Base-by-base conservation (phyloP, 140 eudicot species). In the Stevia rebaudiana region DNA sequence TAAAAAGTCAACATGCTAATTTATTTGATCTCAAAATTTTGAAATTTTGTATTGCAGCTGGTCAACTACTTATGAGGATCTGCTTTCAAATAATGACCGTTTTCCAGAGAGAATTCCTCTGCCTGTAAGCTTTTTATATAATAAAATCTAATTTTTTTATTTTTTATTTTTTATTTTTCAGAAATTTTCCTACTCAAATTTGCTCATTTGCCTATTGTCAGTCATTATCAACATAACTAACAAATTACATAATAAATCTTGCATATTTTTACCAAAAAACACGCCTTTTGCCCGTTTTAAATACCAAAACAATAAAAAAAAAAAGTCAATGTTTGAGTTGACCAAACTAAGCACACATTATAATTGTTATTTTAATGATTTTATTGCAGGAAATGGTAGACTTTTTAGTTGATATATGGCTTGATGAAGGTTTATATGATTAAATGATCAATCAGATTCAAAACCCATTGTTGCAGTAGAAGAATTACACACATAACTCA, bases 41-140 rank as follows among this genome's bases (percentile, higher is more conserved):
- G 19, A 17, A 56, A 56, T 56, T 31, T 1, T 30, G 54, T 69
- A 7, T 62, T 80, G 84, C 86, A 84, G 96, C 84, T 88, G 96
- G 96, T 77, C 95, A 59, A 80, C 73, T 24, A 84, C 95, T 16
- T 88, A 84, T 13, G 95, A 88, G 59, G 95, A 84, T 43, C 74
- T 88, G 63, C 89, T 88, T 13, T 84, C 86, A 11, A 88, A 79
- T 46, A 62, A 68, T n/a, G 83, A 82, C 12, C 80, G 83, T 62
- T 88, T 88, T 72, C 54, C 86, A 0, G 80, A 84, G 66, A 81
- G 61, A 63, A 84, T 88, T 33, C 81, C 95, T 39, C 74, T 88
- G 74, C 39, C 89, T 7, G 95, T 88, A 78, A 77, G 78, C 35
- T 11, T 40, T 40, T 40, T 40, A 4, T 40, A 40, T 40, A 5